Conservation (phyloP, 208 protist genomes). For the Wallacemonas rigidus region DNA sequence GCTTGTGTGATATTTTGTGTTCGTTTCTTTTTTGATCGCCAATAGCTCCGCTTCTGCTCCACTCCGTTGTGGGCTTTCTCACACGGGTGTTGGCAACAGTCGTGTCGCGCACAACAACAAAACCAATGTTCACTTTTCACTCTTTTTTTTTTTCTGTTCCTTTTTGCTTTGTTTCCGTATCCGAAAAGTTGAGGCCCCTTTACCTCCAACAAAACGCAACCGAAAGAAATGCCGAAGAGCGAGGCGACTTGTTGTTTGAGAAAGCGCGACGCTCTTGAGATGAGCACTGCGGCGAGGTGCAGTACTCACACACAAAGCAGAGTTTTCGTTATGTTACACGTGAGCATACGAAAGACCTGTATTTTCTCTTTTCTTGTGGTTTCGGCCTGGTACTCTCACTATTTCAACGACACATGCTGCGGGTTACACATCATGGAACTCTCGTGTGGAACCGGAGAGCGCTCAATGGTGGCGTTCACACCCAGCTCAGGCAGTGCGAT, state of each 20-base stretch:
- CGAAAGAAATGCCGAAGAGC: no score
- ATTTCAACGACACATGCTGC: no score
- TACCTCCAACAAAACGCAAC: background rate
- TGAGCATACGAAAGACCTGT: constrained; percentile 18
- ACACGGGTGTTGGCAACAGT: background rate
- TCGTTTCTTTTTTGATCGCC: background rate
- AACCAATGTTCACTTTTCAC: background rate
- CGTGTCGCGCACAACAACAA: background rate
- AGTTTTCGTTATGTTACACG: background rate
- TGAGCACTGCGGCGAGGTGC: no score
- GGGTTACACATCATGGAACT: no score
- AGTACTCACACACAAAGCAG: background rate
- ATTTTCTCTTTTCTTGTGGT: constrained; percentile 14
- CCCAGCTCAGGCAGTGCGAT: no score
- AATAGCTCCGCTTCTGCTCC: background rate
- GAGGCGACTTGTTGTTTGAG: no score
- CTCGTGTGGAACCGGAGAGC: no score
- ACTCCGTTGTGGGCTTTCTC: background rate
- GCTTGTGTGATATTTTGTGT: background rate
- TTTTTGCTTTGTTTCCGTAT: constrained; percentile 15
- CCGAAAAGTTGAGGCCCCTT: constrained; percentile 6
- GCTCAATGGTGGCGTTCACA: no score
- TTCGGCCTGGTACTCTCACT: no score
- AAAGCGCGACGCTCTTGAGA: no score
- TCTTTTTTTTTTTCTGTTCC: constrained; percentile 7